Conservation (phyloP, 805 yeast species). For the Sugiyamaella mastotermitis region DNA sequence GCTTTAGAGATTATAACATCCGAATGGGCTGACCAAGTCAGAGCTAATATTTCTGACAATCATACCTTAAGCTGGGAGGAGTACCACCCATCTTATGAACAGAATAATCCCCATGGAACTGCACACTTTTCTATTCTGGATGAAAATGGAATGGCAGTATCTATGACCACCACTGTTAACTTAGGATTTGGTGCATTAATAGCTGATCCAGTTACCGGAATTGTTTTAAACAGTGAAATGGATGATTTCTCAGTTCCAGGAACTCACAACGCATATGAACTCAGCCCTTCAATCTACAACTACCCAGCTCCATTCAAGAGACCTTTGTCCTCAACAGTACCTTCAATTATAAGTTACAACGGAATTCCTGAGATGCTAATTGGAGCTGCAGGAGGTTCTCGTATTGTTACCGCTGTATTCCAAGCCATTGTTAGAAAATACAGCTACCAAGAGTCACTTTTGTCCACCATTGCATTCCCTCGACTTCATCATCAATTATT, state of each 20-base stretch:
- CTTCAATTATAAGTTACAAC: slow-evolving; percentile 53
- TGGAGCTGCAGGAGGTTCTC: slow-evolving; percentile 94
- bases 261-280: slow-evolving; percentile 65
- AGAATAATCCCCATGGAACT: slow-evolving; percentile 83
- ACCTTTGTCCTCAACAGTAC: slow-evolving; percentile 80
- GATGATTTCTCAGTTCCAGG: slow-evolving; percentile 84
- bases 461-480: slow-evolving; percentile 72
- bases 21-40: slow-evolving; percentile 54
- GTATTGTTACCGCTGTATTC: slow-evolving; percentile 76
- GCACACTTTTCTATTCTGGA: slow-evolving; percentile 83
- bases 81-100: slow-evolving; percentile 74
- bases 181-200: slow-evolving; percentile 76
- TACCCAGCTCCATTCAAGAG: slow-evolving; percentile 69
- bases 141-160: slow-evolving; percentile 65
- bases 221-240: slow-evolving; percentile 85
- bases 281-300: slow-evolving; percentile 76
- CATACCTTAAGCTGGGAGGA: slow-evolving; percentile 62
- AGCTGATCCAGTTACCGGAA: slow-evolving; percentile 75
- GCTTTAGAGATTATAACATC: slow-evolving; percentile 41
- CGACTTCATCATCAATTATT: slow-evolving; percentile 84
- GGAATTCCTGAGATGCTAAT: slow-evolving; percentile 54
- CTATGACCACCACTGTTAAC: slow-evolving; percentile 86
- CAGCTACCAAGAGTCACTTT: slow-evolving; percentile 49
- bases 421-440: slow-evolving; percentile 70
- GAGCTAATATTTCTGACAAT: slow-evolving; percentile 45